Base-by-base conservation (phyloP, 352 stramenopile genomes). In the Globisporangium radiosum region DNA sequence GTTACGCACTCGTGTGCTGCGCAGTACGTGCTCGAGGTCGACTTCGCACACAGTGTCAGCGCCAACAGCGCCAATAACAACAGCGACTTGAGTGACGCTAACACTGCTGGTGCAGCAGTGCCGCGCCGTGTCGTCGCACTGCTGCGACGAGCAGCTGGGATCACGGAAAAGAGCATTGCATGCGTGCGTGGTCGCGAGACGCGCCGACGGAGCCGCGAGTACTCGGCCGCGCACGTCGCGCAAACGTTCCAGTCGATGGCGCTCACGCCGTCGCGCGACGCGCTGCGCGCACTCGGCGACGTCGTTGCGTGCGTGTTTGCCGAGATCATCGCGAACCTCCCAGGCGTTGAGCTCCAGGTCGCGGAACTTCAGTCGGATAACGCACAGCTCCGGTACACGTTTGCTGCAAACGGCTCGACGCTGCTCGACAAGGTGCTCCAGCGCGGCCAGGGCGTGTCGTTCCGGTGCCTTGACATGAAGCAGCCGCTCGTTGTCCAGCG, bases 111-210 rank as follows among this genome's bases (percentile, higher is more conserved):
- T 13, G 11, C 11, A 8, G 40, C 7, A 2, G 53, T 60, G 14
- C 58, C 65, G 15, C 33, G 19, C 15, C 47, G 58, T 11, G 37
- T 50, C 11, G 36, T 52, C 7, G 43, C 56, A 3, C 85, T 88
- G 7, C 40, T 88, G 5, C 47, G 60, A 19, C 63, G 73, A 11
- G 59, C 73, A 13, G 66, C 79, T 1, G 57, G 57, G 15, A 73
- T 87, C 45, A 66, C 78, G 5, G 59, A 78, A 15, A 60, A 66
- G 50, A 81, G 69, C 5, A 15, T 93, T 0, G 14, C 17, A 0
- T 88, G 79, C 39, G 73, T 91, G 25, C 79, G 80, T 7, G 76
- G 74, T 6, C 73, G 83, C 11, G 69, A 87, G 52, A 48, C 51
- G 15, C 78, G 83, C 0, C 49, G 61, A 0, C n/a, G 67, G 0